Conservation (phyloP, 805 yeast genomes). For the Ogataea chonburiensis region DNA sequence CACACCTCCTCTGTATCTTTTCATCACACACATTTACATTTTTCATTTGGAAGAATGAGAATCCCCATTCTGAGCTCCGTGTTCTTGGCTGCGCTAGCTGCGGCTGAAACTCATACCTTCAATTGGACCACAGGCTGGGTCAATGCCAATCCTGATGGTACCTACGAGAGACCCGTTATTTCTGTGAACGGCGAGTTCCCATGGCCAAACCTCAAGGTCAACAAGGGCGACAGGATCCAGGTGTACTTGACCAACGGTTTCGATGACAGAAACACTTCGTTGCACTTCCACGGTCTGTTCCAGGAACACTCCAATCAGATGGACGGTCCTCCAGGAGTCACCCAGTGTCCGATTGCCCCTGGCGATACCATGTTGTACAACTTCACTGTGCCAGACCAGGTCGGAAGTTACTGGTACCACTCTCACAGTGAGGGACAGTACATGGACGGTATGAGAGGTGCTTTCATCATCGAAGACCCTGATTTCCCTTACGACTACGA, state of each 20-base stretch:
- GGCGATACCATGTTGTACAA: slow-evolving; percentile 71
- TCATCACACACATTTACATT: too few species aligned
- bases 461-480: slow-evolving; percentile 67
- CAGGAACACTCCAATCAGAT: slow-evolving; percentile 68
- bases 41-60: slow-evolving; percentile 25
- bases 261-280: slow-evolving; percentile 61
- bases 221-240: slow-evolving; percentile 75
- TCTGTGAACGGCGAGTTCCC: slow-evolving; percentile 66
- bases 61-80: slow-evolving; percentile 16
- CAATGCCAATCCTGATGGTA: slow-evolving; percentile 57
- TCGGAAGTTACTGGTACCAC: slow-evolving; percentile 96
- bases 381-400: slow-evolving; percentile 80
- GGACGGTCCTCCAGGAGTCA: slow-evolving; percentile 90
- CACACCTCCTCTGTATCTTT: not conserved
- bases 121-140: slow-evolving; percentile 68
- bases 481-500: slow-evolving; percentile 70
- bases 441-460: slow-evolving; percentile 89
- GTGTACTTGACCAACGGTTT: slow-evolving; percentile 77
- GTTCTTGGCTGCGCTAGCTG: slow-evolving; percentile 21
- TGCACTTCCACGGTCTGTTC: slow-evolving; percentile 95
- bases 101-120: slow-evolving; percentile 56
- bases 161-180: slow-evolving; percentile 42
- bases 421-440: slow-evolving; percentile 89
- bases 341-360: slow-evolving; percentile 92
- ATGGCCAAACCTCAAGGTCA: slow-evolving; percentile 77